A percentile compares a stretch with the other conserved stretches of the same genome.
Conservation (phyloP, 1,284 basidiomycete genomes). For the Tetrapyrgos nigripes region DNA sequence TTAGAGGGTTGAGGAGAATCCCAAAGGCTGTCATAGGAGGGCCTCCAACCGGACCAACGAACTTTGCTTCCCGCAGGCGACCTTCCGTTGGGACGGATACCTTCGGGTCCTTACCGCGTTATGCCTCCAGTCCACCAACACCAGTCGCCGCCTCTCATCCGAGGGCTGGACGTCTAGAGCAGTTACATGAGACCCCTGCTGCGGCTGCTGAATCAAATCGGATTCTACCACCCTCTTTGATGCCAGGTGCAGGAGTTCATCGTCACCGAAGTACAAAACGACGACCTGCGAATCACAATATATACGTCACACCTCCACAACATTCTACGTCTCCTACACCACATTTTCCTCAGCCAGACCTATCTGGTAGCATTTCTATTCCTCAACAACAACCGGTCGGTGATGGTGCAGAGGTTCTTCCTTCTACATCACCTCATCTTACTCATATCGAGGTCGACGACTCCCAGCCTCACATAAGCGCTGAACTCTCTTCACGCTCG, state of each 20-base stretch:
- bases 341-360: background rate
- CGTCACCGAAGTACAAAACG: background rate
- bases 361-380: background rate
- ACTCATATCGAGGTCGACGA: slow-evolving; percentile 18
- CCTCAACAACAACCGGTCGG: background rate
- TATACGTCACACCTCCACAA: background rate
- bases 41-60: background rate
- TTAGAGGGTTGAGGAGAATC: slow-evolving; percentile 12
- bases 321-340: background rate
- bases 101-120: slow-evolving; percentile 1
- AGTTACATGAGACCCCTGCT: background rate
- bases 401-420: background rate
- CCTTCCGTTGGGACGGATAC: background rate
- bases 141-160: background rate
- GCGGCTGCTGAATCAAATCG: background rate
- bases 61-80: background rate
- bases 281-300: background rate
- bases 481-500: background rate
- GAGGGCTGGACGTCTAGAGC: background rate
- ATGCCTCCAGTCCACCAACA: slow-evolving; percentile 8
- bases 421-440: slow-evolving; percentile 16
- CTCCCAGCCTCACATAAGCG: background rate
- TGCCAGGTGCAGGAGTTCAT: background rate
- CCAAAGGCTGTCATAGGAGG: slow-evolving; percentile 11
- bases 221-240: slow-evolving; percentile 4